Base-by-base conservation (phyloP, 129 eudicot genomes). In the Lactuca saligna region DNA sequence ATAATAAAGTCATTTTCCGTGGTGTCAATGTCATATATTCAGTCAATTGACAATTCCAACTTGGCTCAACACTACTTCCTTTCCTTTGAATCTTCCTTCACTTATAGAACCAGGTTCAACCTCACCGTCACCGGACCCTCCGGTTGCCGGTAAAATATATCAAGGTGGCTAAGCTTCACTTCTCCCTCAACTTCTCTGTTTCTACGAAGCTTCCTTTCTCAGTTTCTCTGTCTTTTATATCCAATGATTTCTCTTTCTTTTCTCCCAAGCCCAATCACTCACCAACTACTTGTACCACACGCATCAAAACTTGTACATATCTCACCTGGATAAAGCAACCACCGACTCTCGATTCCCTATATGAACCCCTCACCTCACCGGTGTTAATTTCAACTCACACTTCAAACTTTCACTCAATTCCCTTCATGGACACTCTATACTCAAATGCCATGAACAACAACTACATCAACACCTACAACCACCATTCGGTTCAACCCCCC, bases 121-220 rank as follows among this genome's bases (percentile, higher is more conserved):
- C 61, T 61, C 75, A 76, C 81, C 75, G 70, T 61, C 75, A 76
- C 81, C 75, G 70, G 75, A 41, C 75, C 81, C 69, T 11, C 81
- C 75, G 70, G 81, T 76, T 8, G 15, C 75, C 75, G 60, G 72
- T 74, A 3, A 74, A 39, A 34, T 5, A 33, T 29, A 7, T 2
- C 41, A 65, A 32, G 59, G 70, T 69, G 70, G 75, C 65, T 76
- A 62, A 13, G 57, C 14, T 50, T 38, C 70, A 34, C 25, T 25
- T 29, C 39, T 41, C 5, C 53, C 70, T 39, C 4, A 4, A 4
- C 20, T 14, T 11, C 51, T 46, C 51, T 11, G 20, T 39, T 76
- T 69, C 16, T 62, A 1, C 20, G 63, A 50, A 69, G 29, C 29
- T 25, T 25, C 29, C 29, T 25, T 14, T 11, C 51, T 46, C 51